Evolutionary conservation across 1,284 basidiomycete species (phyloP), one percentile per base, ranked within the genome.

Genomic region (Psilocybe mexicana): DNA sequence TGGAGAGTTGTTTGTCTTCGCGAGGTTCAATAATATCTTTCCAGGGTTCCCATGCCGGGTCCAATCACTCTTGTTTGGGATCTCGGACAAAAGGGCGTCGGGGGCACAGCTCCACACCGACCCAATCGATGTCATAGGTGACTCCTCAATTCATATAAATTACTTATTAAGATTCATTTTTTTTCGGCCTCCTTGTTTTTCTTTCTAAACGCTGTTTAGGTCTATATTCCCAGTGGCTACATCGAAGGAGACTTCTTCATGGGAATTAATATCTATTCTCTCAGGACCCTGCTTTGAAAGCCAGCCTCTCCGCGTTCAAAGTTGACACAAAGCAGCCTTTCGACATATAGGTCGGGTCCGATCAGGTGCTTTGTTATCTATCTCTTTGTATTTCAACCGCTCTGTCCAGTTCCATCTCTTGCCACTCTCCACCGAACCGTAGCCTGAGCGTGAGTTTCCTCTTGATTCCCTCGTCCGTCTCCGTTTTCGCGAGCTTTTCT

Each of bases 261-360:
- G 58, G 61, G 61, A 60, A 62, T 40, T 38, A 7, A 26, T 25
- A 44, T 6, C 55, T 11, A 52, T 43, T 59, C 40, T 62, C 58
- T 55, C 58, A 59, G 61, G 61, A 33, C 35, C 52, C 56, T 48
- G 55, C 52, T 55, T 49, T 45, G 52, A 47, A 59, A 50, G 52
- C 51, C 56, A 47, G 42, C 43, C 44, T 52, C 47, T 56, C 40
- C 43, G 49, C 54, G 43, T 38, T 18, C 46, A 38, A 40, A 40
- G 14, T 60, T 58, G 56, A 57, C 56, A 62, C 52, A 59, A 54
- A 57, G 58, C 30, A 52, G 55, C 43, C 55, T 54, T 52, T 42
- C 18, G 50, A 48, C 18, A 18, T 18, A 33, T 52, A 33, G 30
- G 28, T 3, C 57, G 30, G 43, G 47, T 42, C 44, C 26, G 46